phyloP scores from a whole-genome alignment of 1,139 yeast genomes.

The Blastobotrys ciferrii region DNA sequence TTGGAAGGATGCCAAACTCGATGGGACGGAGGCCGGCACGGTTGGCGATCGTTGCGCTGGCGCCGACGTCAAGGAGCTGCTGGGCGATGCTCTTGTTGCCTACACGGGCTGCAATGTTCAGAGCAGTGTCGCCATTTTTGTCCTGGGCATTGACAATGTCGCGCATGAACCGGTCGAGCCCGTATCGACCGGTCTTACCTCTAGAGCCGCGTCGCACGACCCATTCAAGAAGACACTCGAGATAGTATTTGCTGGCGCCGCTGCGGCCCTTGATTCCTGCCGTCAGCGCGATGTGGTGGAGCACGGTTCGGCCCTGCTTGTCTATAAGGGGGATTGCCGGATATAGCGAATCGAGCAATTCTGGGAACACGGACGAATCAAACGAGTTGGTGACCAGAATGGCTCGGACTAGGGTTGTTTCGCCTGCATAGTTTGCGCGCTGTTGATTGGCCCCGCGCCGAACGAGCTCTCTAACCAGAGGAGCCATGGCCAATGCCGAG shows the following conservation, averaged over 20 bases:
- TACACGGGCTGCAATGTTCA: slow-evolving; percentile 86
- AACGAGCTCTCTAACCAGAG: slow-evolving; percentile 70
- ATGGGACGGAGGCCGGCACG: slow-evolving; percentile 81
- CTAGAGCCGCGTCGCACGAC: slow-evolving; percentile 55
- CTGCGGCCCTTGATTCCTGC: slow-evolving; percentile 71
- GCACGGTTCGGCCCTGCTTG: slow-evolving; percentile 74
- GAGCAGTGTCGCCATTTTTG: slow-evolving; percentile 76
- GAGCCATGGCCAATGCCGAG: slow-evolving; percentile 78
- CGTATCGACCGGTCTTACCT: slow-evolving; percentile 43
- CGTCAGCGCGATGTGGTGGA: slow-evolving; percentile 85
- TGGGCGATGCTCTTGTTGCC: slow-evolving; percentile 82
- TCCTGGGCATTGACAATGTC: slow-evolving; percentile 76
- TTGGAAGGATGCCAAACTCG: slow-evolving; percentile 66
- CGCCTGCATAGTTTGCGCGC: slow-evolving; percentile 80
- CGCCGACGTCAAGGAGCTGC: slow-evolving; percentile 78
- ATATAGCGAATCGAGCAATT: slow-evolving; percentile 65
- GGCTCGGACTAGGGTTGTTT: slow-evolving; percentile 84
- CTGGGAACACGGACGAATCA: slow-evolving; percentile 72
- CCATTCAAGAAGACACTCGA: slow-evolving; percentile 78
- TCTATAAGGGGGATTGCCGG: slow-evolving; percentile 78
- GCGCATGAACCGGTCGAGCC: slow-evolving; percentile 59
- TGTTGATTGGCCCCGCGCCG: slow-evolving; percentile 65
- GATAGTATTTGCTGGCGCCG: slow-evolving; percentile 71
- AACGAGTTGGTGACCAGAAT: slow-evolving; percentile 85
- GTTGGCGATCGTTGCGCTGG: slow-evolving; percentile 75